These are phyloP conservation scores for Fistulinella staudtii DNA, from an alignment of 1,284 basidiomycete species.

Conservation along the genomic window DNA sequence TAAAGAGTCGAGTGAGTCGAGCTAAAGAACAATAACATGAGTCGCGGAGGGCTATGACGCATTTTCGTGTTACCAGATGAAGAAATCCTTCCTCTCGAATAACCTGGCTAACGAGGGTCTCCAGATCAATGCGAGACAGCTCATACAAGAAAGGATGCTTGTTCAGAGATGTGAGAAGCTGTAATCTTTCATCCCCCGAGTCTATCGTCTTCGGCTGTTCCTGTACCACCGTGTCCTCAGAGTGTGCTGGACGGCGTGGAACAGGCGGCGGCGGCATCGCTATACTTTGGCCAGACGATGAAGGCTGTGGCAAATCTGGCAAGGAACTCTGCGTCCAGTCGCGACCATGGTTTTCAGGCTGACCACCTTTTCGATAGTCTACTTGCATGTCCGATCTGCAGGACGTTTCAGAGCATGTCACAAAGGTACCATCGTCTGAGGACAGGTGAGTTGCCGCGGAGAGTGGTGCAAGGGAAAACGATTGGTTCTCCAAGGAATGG, in stretches of 20 bases:
- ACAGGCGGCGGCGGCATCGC: conserved; percentile 30
- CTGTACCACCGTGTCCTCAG: conserved; percentile 3
- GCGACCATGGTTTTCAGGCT: conserved; percentile 2
- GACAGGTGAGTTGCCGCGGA: conserved; percentile 15
- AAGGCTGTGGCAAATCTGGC: conserved; percentile 33
- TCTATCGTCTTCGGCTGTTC: conserved; percentile 2
- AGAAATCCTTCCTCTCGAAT: conserved; percentile 57
- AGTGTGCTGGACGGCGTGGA: conserved; percentile 8
- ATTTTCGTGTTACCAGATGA: conserved; percentile 37
- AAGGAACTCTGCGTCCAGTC: conserved; percentile 21
- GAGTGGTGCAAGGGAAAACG: conserved; percentile 4
- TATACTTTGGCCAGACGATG: conserved; percentile 20
- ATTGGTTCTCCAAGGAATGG: conserved; percentile 1
- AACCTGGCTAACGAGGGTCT: conserved; percentile 47
- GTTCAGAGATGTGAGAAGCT: conserved; percentile 37
- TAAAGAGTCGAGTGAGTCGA: conserved; percentile 38
- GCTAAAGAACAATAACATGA: conserved; percentile 30
- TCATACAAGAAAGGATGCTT: conserved; percentile 44
- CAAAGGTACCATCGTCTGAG: conserved; percentile 29
- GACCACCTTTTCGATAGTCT: conserved; percentile 1
- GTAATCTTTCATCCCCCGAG: conserved; percentile 14
- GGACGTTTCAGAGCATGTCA: conserved; percentile 30
- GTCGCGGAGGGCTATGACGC: conserved; percentile 4
- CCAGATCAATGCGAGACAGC: conserved; percentile 43
- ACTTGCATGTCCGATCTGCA: conserved; percentile 3